Percentiles rank a stretch among this genome's conserved stretches.
These are phyloP conservation scores for Scedosporium dehoogii DNA, from an alignment of 2,329 filamentous ascomycete species.

Conservation along the genomic window DNA sequence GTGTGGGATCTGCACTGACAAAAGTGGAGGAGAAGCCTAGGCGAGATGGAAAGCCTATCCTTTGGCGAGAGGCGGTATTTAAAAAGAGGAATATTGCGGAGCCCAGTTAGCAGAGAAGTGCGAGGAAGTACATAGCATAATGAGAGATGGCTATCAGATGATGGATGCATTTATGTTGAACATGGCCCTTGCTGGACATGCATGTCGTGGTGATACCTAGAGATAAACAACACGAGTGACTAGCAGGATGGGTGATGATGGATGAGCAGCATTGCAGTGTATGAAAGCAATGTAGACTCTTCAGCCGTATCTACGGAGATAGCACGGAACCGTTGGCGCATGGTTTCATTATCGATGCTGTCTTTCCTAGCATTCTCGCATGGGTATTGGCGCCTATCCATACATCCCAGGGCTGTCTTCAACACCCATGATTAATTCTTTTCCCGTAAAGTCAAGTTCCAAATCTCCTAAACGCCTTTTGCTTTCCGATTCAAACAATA, in stretches of 20 bases:
- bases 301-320: too few species aligned
- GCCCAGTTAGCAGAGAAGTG: background rate
- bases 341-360: too few species aligned
- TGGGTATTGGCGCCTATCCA: background rate
- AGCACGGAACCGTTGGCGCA: background rate
- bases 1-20: too few species aligned
- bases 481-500: background rate
- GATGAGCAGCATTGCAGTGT: too few species aligned
- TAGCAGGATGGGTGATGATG: background rate
- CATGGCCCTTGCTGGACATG: background rate
- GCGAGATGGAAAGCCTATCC: too few species aligned
- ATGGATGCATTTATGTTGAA: background rate
- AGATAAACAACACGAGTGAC: background rate
- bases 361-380: too few species aligned
- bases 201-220: background rate
- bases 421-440: background rate
- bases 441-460: background rate
- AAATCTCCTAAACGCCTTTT: background rate
- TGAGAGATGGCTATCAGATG: slow-evolving; percentile 1
- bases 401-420: too few species aligned
- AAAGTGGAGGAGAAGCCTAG: too few species aligned
- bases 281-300: background rate
- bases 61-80: background rate
- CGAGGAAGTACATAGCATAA: background rate
- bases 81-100: background rate